These are phyloP conservation scores for Herpetomonas muscarum DNA, from an alignment of 208 protist genomes.

Conservation along the genomic window DNA sequence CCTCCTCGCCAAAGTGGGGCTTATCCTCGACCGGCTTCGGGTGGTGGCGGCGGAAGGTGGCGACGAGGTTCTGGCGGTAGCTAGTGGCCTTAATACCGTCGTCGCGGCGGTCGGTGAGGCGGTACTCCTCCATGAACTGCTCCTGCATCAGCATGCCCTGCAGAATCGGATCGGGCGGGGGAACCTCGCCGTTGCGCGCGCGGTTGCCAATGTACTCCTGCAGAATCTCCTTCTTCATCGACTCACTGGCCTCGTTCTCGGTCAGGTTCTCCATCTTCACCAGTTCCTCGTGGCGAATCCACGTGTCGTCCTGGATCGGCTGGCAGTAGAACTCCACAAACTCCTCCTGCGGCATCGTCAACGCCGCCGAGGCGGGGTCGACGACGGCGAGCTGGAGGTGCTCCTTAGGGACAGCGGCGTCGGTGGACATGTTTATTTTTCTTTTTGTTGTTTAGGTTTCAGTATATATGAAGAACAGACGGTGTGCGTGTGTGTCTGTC, in stretches of 20 bases:
- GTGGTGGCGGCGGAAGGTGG: constrained; percentile 33
- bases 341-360: constrained; percentile 64
- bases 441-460: background rate
- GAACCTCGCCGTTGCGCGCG: constrained; percentile 1
- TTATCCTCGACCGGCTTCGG: constrained; percentile 4
- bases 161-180: constrained; percentile 55
- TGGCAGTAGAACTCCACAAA: constrained; percentile 60
- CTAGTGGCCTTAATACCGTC: constrained; percentile 40
- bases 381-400: constrained; percentile 11
- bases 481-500: background rate
- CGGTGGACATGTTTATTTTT: background rate
- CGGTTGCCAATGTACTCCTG: constrained; percentile 56
- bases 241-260: constrained; percentile 46
- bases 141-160: constrained; percentile 82
- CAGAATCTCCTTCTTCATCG: constrained; percentile 75
- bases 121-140: constrained; percentile 74
- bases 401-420: background rate
- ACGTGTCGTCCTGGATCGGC: constrained; percentile 82
- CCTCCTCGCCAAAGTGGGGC: constrained; percentile 3
- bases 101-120: constrained; percentile 20
- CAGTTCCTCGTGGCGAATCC: constrained; percentile 70
- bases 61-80: constrained; percentile 52
- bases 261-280: constrained; percentile 66
- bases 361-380: constrained; percentile 18
- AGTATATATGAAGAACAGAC: background rate